Evolutionary conservation across 2,329 filamentous ascomycete genomes (phyloP).

Genomic region (Alternaria sp.): DNA sequence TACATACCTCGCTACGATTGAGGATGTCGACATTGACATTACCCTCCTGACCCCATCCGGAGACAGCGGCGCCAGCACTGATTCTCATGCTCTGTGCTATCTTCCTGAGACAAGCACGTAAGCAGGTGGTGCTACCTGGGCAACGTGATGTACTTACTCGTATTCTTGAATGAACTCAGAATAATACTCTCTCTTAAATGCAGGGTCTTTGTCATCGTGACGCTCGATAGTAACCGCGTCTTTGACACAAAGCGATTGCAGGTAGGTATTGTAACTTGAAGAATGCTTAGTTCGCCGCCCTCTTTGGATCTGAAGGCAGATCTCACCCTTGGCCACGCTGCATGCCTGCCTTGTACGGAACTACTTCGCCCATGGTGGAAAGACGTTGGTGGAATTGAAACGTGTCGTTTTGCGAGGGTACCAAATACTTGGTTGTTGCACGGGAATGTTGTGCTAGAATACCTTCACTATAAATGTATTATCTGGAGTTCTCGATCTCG

Average conservation of each 20-base stretch:
- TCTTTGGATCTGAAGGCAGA: neutral
- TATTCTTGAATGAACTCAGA: neutral
- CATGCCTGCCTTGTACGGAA: neutral
- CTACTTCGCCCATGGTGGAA: neutral
- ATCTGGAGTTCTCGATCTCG: neutral
- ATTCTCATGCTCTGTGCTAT: constrained; percentile 2
- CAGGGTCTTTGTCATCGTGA: neutral
- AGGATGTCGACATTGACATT: neutral
- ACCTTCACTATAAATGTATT: neutral
- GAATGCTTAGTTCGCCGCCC: neutral
- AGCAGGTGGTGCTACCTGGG: neutral
- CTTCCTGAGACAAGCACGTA: neutral
- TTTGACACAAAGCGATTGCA: neutral
- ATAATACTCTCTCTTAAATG: neutral
- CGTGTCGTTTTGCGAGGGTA: neutral
- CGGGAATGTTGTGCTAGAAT: neutral
- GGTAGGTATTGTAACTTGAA: constrained; percentile 1
- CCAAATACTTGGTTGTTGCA: rapidly evolving
- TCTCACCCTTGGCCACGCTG: neutral
- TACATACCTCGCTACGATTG: neutral
- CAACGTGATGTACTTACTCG: neutral
- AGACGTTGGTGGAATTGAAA: neutral
- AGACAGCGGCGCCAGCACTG: constrained; percentile 3
- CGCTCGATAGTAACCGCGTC: neutral
- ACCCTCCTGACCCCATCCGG: neutral